Conservation (phyloP, 441 rosid genomes). For the Brassica hybrid region DNA sequence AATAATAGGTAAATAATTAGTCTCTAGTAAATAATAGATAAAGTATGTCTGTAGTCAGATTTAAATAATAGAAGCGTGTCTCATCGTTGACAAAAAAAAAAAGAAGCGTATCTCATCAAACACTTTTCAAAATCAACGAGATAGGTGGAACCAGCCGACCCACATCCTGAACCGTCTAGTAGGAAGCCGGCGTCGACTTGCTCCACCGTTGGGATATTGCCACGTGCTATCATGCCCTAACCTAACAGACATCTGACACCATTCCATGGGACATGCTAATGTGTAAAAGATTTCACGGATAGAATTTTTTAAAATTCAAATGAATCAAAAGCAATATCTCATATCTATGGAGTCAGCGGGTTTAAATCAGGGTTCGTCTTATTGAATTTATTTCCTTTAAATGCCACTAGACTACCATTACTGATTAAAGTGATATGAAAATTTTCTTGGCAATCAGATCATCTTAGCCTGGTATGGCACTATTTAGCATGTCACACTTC, state of each 20-base stretch:
- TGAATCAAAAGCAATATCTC: too few species aligned
- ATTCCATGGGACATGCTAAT: conserved; percentile 24
- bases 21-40: not conserved
- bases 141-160: conserved; percentile 35
- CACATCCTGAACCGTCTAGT: conserved; percentile 33
- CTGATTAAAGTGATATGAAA: too few species aligned
- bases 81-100: not conserved
- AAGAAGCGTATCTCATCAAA: conserved; percentile 15
- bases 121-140: conserved; percentile 7
- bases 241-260: not conserved
- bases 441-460: too few species aligned
- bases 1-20: conserved; percentile 16
- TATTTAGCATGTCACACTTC: too few species aligned
- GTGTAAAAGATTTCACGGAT: too few species aligned
- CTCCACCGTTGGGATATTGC: conserved; percentile 17
- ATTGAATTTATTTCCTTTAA: too few species aligned
- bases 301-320: too few species aligned
- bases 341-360: too few species aligned
- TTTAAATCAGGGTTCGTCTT: too few species aligned
- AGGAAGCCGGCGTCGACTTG: conserved; percentile 30
- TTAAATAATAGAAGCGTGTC: not conserved
- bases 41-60: too few species aligned
- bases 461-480: too few species aligned
- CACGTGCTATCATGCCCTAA: not conserved
- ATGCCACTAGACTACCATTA: too few species aligned